phyloP scores from a whole-genome alignment of 352 stramenopile genomes.

The Phytophthora capsici region DNA sequence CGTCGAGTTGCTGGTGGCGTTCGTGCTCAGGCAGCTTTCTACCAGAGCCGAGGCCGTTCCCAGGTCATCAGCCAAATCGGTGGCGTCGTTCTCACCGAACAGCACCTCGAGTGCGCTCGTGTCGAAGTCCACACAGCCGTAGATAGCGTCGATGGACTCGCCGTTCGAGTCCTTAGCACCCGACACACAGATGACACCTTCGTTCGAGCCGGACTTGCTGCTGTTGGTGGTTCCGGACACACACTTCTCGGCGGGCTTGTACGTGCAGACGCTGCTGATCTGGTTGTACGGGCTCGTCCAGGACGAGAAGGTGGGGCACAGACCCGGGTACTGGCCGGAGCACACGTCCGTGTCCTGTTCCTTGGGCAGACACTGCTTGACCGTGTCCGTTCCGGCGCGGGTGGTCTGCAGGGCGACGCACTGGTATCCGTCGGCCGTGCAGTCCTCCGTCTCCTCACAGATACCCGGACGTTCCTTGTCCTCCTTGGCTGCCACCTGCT shows the following conservation, averaged over 20 bases:
- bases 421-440: slow-evolving; percentile 56
- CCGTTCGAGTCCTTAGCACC: slow-evolving; percentile 48
- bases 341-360: slow-evolving; percentile 64
- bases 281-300: slow-evolving; percentile 72
- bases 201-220: slow-evolving; percentile 50
- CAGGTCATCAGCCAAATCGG: slow-evolving; percentile 58
- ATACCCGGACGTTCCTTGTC: slow-evolving; percentile 46
- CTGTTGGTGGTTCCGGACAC: slow-evolving; percentile 48
- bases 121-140: slow-evolving; percentile 78
- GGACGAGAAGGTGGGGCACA: slow-evolving; percentile 76
- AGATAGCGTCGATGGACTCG: slow-evolving; percentile 63
- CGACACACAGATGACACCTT: slow-evolving; percentile 56
- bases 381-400: slow-evolving; percentile 54
- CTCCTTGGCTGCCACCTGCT: slow-evolving; percentile 35
- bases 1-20: slow-evolving; percentile 51
- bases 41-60: slow-evolving; percentile 50
- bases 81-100: slow-evolving; percentile 66
- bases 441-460: slow-evolving; percentile 70
- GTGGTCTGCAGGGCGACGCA: slow-evolving; percentile 79
- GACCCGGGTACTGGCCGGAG: slow-evolving; percentile 63
- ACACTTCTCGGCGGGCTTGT: slow-evolving; percentile 76
- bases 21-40: slow-evolving; percentile 56
- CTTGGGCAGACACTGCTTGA: slow-evolving; percentile 81
- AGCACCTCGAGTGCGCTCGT: slow-evolving; percentile 53
- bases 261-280: slow-evolving; percentile 82